These are phyloP conservation scores for Penstemon barbatus DNA, from an alignment of 257 asterid genomes.

Conservation along the genomic window DNA sequence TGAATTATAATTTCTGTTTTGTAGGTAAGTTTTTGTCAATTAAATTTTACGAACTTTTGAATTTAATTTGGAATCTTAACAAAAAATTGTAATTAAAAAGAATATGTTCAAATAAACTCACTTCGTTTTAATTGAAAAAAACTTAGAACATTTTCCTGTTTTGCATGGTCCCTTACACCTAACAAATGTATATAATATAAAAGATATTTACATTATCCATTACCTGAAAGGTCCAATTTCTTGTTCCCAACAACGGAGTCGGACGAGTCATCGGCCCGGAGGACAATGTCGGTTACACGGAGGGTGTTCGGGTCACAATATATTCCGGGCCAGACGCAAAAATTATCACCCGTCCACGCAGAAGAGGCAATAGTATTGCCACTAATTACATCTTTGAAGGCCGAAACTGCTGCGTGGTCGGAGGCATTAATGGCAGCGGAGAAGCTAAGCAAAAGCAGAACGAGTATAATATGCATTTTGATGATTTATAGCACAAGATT, in stretches of 20 bases:
- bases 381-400: constrained; percentile 45
- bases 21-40: too few species aligned
- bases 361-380: constrained; percentile 39
- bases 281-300: constrained; percentile 66
- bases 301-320: constrained; percentile 54
- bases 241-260: constrained; percentile 28
- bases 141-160: too few species aligned
- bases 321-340: constrained; percentile 61
- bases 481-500: neutral
- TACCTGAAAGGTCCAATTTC: constrained; percentile 39
- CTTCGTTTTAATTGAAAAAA: too few species aligned
- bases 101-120: too few species aligned
- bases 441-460: constrained; percentile 22
- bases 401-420: constrained; percentile 47
- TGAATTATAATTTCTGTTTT: too few species aligned
- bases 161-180: too few species aligned
- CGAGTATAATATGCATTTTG: neutral
- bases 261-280: constrained; percentile 53
- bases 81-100: too few species aligned
- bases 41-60: too few species aligned
- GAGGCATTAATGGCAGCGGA: constrained; percentile 29
- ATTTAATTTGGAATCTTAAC: too few species aligned
- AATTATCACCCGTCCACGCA: constrained; percentile 51
- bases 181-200: too few species aligned
- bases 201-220: neutral